Base-by-base conservation (phyloP, 2,329 filamentous ascomycete species). In the Mariannaea elegans region DNA sequence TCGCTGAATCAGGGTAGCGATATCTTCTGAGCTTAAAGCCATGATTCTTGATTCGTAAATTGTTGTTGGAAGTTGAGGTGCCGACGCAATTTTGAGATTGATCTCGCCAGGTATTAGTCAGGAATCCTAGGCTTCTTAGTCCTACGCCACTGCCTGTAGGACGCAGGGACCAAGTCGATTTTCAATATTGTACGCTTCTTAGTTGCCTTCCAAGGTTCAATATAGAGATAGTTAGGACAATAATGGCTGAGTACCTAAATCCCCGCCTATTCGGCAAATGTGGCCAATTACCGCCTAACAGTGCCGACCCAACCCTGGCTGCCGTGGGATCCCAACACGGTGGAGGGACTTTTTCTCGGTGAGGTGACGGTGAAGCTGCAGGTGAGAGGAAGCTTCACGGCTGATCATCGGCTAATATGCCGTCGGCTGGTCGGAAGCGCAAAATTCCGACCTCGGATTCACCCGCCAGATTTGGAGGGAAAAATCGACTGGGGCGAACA, bases 1-100 rank as follows among this genome's bases (percentile, higher is more conserved):
- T 19, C 68, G 65, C 54, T 71, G 68, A 13, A 82, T 70, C 13
- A 82, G 65, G 3, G 67, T 65, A 41, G 72, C 72, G 24, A 82
- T 68, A 18, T 80, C 78, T 36, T 76, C 71, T 4, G 77, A 70
- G 32, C 70, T 75, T 72, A 78, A 36, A 8, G 50, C 34, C 67
- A 70, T 69, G 19, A 8, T 38, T 57, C 18, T 44, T 7, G 4
- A 27, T 18, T 8, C 2, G 5, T 7, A 12, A 29, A 27, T 23
- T 13, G 16, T 21, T 39, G 41, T 27, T 46, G 18, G 27, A 24
- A 31, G 19, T 34, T 27, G 29, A 54, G 41, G 19, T 45, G 10
- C 19, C 34, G 29, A 16, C 8, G 41, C 29, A 13, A 10, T 10
- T 44, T 14, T 24, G 21, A 21, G 27, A 12, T 21, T 36, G 56